A percentile compares a stretch with the other conserved stretches of the same genome.
Conservation (phyloP, 164 flowering plant species). For the Magnolia kwangsiensis region DNA sequence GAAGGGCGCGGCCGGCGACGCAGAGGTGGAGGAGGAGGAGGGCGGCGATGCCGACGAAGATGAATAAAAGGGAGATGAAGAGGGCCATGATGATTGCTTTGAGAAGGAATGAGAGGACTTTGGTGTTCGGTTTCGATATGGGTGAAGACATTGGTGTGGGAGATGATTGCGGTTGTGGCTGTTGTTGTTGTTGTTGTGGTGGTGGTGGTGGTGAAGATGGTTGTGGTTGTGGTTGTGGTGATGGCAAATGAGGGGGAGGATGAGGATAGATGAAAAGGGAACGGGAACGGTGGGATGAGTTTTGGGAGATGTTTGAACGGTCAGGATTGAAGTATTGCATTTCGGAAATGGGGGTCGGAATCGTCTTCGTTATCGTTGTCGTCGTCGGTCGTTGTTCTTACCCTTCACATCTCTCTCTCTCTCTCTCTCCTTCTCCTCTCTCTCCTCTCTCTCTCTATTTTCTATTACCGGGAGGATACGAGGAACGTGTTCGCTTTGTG, state of each 20-base stretch:
- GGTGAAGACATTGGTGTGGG: background rate
- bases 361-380: constrained; percentile 2
- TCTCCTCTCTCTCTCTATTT: no score
- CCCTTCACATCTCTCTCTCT: no score
- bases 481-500: no score
- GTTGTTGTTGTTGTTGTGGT: no score
- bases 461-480: no score
- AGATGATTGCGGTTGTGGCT: background rate
- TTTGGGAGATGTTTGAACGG: background rate
- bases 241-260: background rate
- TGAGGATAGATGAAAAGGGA: background rate
- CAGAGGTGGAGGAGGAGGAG: constrained; percentile 41
- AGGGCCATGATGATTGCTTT: constrained; percentile 46
- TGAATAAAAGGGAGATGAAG: constrained; percentile 49
- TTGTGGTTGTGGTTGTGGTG: background rate
- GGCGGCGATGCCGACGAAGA: constrained; percentile 55
- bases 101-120: constrained; percentile 43
- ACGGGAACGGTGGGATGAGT: background rate
- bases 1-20: constrained; percentile 35
- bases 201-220: no score
- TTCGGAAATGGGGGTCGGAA: background rate
- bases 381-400: no score
- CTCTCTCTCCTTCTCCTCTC: no score
- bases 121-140: constrained; percentile 34
- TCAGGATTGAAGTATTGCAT: background rate